A percentile compares a stretch with the other conserved stretches of the same genome.
Evolutionary conservation across 1,284 basidiomycete genomes (phyloP).

Genomic region (Trichosporon inkin): DNA sequence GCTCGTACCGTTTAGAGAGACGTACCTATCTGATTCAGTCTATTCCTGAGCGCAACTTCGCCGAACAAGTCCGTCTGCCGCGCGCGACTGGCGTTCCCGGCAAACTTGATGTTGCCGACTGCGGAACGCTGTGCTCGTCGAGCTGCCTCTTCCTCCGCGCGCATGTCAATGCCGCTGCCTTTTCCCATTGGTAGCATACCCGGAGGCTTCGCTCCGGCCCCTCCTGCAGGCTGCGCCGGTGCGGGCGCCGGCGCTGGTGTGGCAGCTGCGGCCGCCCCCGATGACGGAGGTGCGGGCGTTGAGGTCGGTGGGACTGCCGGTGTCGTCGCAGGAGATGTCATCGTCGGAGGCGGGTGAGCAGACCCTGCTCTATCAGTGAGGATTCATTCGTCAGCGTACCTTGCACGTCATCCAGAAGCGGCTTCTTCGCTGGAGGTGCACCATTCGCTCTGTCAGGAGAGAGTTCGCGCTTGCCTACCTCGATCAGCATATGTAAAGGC

Average conservation of each 20-base stretch:
- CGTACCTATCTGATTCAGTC: slow-evolving; percentile 30
- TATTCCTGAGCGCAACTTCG: slow-evolving; percentile 25
- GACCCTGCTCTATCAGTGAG: neutral
- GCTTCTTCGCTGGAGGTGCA: slow-evolving; percentile 17
- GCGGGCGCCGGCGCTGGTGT: neutral
- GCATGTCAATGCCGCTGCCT: slow-evolving; percentile 30
- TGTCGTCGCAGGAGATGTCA: neutral
- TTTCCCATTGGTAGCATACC: slow-evolving; percentile 18
- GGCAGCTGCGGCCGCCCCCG: neutral
- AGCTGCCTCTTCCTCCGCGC: slow-evolving; percentile 44
- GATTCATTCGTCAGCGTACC: neutral
- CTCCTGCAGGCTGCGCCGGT: neutral
- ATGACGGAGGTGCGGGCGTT: neutral
- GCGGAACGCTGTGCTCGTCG: slow-evolving; percentile 26
- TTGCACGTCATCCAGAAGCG: neutral
- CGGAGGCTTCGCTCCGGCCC: neutral
- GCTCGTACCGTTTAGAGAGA: neutral
- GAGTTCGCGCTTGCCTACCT: slow-evolving; percentile 22
- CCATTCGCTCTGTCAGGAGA: slow-evolving; percentile 15
- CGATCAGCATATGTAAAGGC: neutral
- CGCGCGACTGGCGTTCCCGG: slow-evolving; percentile 26
- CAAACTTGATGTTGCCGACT: slow-evolving; percentile 20
- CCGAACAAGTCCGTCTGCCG: slow-evolving; percentile 40
- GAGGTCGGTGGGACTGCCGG: neutral
- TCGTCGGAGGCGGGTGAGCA: neutral